Conservation (phyloP, 2,329 filamentous ascomycete genomes). For the Xylaria arbuscula region DNA sequence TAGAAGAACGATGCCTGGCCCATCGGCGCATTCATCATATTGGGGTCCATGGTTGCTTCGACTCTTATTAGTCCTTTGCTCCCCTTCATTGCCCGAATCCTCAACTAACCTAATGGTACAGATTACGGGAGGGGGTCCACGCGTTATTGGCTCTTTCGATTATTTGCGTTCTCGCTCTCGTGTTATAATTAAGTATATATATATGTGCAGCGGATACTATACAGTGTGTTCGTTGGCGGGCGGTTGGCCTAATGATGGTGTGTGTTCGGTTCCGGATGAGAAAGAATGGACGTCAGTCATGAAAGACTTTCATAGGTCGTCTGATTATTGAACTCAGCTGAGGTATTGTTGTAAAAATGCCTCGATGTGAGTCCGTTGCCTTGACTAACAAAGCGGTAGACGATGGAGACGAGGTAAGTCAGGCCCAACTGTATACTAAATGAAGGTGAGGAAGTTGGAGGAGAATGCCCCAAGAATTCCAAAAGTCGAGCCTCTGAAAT, state of each 20-base stretch:
- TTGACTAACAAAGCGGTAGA: constrained; percentile 42
- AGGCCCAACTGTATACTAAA: constrained; percentile 48
- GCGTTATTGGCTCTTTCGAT: constrained; percentile 30
- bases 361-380: constrained; percentile 42
- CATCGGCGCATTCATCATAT: constrained; percentile 68
- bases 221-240: constrained; percentile 47
- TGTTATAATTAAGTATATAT: constrained; percentile 50
- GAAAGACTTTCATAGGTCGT: constrained; percentile 43
- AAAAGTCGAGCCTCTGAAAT: constrained; percentile 51
- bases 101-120: constrained; percentile 50
- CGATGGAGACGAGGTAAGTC: constrained; percentile 36
- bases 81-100: constrained; percentile 26
- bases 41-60: constrained; percentile 70
- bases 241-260: constrained; percentile 53
- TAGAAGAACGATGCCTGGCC: constrained; percentile 85
- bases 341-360: constrained; percentile 48
- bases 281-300: constrained; percentile 51
- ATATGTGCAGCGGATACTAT: constrained; percentile 47
- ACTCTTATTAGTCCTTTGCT: constrained; percentile 44
- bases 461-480: constrained; percentile 45
- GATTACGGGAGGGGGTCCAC: constrained; percentile 32
- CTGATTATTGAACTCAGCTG: constrained; percentile 47
- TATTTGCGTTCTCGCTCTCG: constrained; percentile 34
- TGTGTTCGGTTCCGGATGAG: constrained; percentile 49
- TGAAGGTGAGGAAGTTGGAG: constrained; percentile 51